phyloP scores from a whole-genome alignment of 176 grass and related monocot species.

The Phyllostachys edulis region DNA sequence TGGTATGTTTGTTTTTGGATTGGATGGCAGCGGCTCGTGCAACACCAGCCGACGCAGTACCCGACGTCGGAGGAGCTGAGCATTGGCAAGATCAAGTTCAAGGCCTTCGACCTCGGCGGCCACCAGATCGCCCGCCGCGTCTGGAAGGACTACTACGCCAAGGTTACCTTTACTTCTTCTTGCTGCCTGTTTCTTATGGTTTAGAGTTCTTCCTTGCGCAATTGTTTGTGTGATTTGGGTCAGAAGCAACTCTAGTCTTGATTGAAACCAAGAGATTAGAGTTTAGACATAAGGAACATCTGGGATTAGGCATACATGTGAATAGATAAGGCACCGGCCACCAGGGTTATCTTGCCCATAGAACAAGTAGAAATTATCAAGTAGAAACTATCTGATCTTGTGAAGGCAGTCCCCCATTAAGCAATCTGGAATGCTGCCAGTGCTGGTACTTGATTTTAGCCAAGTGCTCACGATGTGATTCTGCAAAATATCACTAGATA shows the following conservation, averaged over 20 bases:
- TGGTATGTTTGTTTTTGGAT: not conserved
- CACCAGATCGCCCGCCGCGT: too few species aligned
- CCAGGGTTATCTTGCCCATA: not conserved
- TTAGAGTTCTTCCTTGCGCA: not conserved
- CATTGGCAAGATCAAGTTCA: too few species aligned
- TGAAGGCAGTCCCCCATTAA: not conserved
- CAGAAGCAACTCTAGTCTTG: not conserved
- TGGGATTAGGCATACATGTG: conserved; percentile 12
- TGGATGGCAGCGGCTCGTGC: conserved; percentile 36
- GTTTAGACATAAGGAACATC: conserved; percentile 7
- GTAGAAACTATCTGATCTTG: not conserved
- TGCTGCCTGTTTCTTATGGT: not conserved
- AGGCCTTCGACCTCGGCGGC: too few species aligned
- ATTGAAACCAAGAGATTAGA: not conserved
- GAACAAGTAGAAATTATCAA: not conserved
- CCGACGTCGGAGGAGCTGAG: too few species aligned
- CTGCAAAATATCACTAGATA: not conserved
- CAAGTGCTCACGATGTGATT: not conserved
- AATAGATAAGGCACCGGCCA: not conserved
- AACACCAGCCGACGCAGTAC: too few species aligned
- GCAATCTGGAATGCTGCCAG: not conserved
- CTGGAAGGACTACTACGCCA: too few species aligned
- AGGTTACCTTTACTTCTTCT: conserved; percentile 21
- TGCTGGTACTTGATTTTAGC: not conserved
- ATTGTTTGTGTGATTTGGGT: conserved; percentile 6